Evolutionary conservation across 768 basidiomycete species (phyloP).

Genomic region (Plicaturopsis crispa): DNA sequence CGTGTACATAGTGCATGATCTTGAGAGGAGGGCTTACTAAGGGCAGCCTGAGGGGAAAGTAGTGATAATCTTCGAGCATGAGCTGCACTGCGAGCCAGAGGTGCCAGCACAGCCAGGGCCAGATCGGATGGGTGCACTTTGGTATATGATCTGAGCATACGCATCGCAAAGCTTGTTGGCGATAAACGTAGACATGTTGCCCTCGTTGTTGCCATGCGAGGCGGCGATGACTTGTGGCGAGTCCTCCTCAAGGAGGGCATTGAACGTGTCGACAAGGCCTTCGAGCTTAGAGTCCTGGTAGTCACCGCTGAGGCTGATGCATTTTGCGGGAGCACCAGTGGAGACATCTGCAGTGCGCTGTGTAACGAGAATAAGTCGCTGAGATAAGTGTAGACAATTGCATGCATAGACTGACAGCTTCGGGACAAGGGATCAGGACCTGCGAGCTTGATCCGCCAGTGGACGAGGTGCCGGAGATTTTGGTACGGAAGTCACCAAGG

Average conservation of each 20-base stretch:
- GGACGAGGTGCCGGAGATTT: constrained; percentile 12
- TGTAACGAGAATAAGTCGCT: constrained; percentile 5
- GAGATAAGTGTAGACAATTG: too few relatives aligned
- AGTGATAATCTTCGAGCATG: constrained; percentile 23
- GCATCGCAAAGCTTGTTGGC: constrained; percentile 23
- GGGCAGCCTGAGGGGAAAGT: constrained; percentile 29
- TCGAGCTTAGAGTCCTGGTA: constrained; percentile 16
- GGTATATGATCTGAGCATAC: constrained; percentile 25
- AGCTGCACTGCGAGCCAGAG: constrained; percentile 17
- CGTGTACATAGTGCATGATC: background rate
- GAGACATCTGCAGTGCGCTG: constrained; percentile 16
- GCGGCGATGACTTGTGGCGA: constrained; percentile 22
- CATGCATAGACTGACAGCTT: constrained; percentile 15
- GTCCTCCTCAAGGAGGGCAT: constrained; percentile 14
- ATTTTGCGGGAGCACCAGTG: constrained; percentile 18
- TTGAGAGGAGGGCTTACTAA: too few relatives aligned
- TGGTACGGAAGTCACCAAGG: constrained; percentile 12
- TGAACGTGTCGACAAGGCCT: constrained; percentile 24
- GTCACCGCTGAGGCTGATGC: constrained; percentile 24
- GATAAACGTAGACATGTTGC: background rate
- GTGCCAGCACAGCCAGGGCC: constrained; percentile 30
- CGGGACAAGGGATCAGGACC: constrained; percentile 7
- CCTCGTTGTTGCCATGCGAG: constrained; percentile 24
- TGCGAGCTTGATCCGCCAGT: constrained; percentile 14
- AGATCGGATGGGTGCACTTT: constrained; percentile 27